Base-by-base conservation (phyloP, 805 yeast genomes). In the Saturnispora saitoi region DNA sequence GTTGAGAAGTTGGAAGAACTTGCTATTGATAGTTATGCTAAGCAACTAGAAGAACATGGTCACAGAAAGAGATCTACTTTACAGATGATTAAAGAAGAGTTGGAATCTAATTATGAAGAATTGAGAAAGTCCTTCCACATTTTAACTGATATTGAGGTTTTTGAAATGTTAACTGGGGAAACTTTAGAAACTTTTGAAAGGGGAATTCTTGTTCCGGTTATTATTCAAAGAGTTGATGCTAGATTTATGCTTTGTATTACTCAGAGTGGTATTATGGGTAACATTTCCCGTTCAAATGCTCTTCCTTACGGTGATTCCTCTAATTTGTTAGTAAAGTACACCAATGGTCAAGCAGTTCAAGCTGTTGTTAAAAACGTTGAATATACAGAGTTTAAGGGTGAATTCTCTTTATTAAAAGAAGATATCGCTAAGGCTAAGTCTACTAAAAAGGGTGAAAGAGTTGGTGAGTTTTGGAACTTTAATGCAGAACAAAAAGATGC, bases 131-230 rank as follows among this genome's bases (percentile, higher is more conserved):
- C 81, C 11, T 82, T 82, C 76, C 86, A 78, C 54, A 58, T 72
- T 11, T 67, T 90, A 62, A 78, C 75, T 37, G 79, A 76, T 28
- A 70, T 73, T 36, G 95, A 89, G 60, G 80, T 91, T 9, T 93
- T 93, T 75, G 83, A 83, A 50, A 78, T 87, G 76, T 74, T 93
- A 53, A 89, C 98, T 0, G 95, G 96, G 50, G 98, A 91, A 63
- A 77, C 86, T 3, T 70, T 72, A 9, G 81, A 81, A 44, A 70
- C 86, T 1, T 80, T 89, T 67, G 74, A 75, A 49, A 70, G 75
- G 34, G 95, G 90, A 20, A 66, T 77, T 12, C 76, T 90, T 37
- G 78, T 88, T 14, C 90, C 97, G 1, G 91, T 86, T 17, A 76
- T 80, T 24, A 68, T 88, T 28, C 77, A 76, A 52, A 78, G 81